Evolutionary conservation across 768 basidiomycete species (phyloP), one percentile per base, ranked within the genome.

Genomic region (Lentinus tigrinus): DNA sequence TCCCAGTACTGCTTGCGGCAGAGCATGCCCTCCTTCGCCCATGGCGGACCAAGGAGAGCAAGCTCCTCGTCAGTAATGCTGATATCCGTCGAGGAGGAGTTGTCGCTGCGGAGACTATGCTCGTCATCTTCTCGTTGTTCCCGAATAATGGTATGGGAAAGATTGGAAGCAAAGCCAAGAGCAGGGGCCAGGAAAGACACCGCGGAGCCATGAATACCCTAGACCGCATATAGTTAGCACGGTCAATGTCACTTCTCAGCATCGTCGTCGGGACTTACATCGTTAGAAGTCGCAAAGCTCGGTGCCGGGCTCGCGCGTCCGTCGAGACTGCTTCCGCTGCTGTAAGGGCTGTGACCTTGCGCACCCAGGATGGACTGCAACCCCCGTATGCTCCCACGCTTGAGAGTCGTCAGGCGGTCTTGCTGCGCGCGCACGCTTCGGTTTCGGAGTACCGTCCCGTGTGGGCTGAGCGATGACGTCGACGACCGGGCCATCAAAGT

Each of bases 1-100:
- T 98, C 96, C 87, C 91, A 95, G 70, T 95, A 98, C 61, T 94
- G 91, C 70, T 98, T 98, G 23, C 95, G 87, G 64, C 88, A 89
- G 9, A 99, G 83, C 79, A 96, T 91, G 13, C 97, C 97, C 72
- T 99, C 97, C 73, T 99, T 99, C 0, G 97, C 97, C 96, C 96
- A 99, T 0, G 97, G 97, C 5, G 97, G 87, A 16, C 97, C 97
- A 16, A 97, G 85, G 37, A 98, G 77, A 2, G 96, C 96, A 13
- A 99, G 80, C 73, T 97, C 94, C 72, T 98, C 97, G 65, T 98
- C 96, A 7, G 90, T 86, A 58, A 98, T 93, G 51, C 93, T 93
- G 65, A 91, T 88, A 34, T 81, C 85, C 1, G 88, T 90, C 26
- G 88, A 87, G 27, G 70, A 74, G 4, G 91, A 85, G 38, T 78